Conservation (phyloP, 192 early-diverging fungal genomes). For the Podochytrium sp. region DNA sequence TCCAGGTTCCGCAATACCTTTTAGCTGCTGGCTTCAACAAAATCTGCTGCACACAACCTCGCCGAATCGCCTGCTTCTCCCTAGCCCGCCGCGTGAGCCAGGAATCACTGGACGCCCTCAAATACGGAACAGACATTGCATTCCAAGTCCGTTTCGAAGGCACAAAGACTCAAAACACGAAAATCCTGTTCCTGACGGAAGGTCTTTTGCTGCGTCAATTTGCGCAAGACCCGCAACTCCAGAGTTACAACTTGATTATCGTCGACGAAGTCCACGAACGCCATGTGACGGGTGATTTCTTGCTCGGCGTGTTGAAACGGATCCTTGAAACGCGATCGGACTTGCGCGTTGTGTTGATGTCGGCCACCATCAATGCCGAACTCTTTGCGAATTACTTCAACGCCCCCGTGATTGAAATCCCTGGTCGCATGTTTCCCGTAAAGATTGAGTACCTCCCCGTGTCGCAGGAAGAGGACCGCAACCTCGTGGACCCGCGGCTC, state of each 20-base stretch:
- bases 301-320: constrained; percentile 44
- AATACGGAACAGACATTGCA: constrained; percentile 67
- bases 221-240: constrained; percentile 61
- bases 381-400: constrained; percentile 51
- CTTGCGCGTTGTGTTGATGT: constrained; percentile 43
- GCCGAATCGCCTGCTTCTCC: constrained; percentile 77
- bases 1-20: constrained; percentile 83
- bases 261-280: constrained; percentile 73
- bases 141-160: constrained; percentile 71
- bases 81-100: constrained; percentile 55
- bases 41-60: constrained; percentile 86
- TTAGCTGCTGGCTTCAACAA: constrained; percentile 70
- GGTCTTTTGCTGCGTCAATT: constrained; percentile 75
- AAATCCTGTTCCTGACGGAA: constrained; percentile 74
- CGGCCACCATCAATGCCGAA: constrained; percentile 41
- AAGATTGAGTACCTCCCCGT: constrained; percentile 59
- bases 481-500: constrained; percentile 57
- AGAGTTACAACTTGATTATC: constrained; percentile 73
- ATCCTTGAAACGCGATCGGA: constrained; percentile 28
- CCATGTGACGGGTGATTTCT: constrained; percentile 43
- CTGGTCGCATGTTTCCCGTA: constrained; percentile 70
- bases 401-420: constrained; percentile 58
- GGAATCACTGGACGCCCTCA: constrained; percentile 57
- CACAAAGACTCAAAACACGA: constrained; percentile 58
- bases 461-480: constrained; percentile 55